Percentiles rank a stretch among this genome's conserved stretches.
phyloP scores from a whole-genome alignment of 2,329 filamentous ascomycete species.

The Fusarium sublunatum region DNA sequence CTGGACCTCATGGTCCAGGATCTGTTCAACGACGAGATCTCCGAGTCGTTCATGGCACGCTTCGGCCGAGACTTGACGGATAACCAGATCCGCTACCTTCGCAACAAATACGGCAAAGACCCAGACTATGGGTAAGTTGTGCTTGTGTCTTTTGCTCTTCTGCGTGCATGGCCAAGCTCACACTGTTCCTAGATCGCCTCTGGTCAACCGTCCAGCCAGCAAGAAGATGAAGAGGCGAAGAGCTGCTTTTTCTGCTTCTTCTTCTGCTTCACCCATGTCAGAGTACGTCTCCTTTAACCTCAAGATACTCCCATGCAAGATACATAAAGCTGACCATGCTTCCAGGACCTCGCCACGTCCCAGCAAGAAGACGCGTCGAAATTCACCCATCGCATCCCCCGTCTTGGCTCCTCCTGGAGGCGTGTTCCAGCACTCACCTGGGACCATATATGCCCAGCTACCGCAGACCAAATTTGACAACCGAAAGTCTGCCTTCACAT shows the following conservation, averaged over 20 bases:
- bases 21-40: slow-evolving; percentile 44
- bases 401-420: neutral
- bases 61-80: slow-evolving; percentile 49
- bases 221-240: slow-evolving; percentile 32
- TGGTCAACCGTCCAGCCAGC: slow-evolving; percentile 25
- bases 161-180: neutral
- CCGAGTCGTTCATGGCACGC: slow-evolving; percentile 41
- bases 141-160: neutral
- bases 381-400: neutral
- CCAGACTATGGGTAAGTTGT: slow-evolving; percentile 53
- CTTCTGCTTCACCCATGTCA: neutral
- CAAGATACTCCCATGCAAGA: too few relatives aligned
- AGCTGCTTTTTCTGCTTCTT: slow-evolving; percentile 1
- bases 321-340: slow-evolving; percentile 6
- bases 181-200: slow-evolving; percentile 10
- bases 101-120: slow-evolving; percentile 56
- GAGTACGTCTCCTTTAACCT: slow-evolving; percentile 15
- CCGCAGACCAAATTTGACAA: neutral
- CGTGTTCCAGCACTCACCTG: neutral
- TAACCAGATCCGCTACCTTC: slow-evolving; percentile 55
- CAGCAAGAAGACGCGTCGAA: slow-evolving; percentile 6
- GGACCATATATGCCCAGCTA: neutral
- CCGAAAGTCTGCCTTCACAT: neutral
- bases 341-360: neutral
- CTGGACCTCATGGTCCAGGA: slow-evolving; percentile 46